phyloP scores from a whole-genome alignment of 805 yeast genomes.

The Starmera dryadoides region DNA sequence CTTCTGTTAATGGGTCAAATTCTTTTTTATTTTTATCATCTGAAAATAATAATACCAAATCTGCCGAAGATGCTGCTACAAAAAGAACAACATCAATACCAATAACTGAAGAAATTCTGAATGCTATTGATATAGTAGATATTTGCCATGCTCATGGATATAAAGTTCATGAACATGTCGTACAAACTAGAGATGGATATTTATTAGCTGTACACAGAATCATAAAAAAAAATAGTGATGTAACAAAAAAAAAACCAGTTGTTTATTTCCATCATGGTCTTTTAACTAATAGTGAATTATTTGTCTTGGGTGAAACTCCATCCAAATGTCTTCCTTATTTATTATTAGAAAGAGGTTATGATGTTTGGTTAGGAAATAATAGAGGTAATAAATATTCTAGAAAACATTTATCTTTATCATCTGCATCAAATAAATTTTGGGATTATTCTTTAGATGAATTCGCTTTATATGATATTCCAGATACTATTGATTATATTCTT shows the following conservation, averaged over 20 bases:
- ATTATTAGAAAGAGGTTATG: conserved; percentile 76
- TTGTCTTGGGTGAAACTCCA: conserved; percentile 37
- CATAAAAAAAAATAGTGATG: conserved; percentile 1
- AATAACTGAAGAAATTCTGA: conserved; percentile 8
- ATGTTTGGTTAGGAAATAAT: conserved; percentile 92
- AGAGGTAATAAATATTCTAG: conserved; percentile 85
- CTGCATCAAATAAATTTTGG: conserved; percentile 57
- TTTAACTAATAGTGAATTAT: conserved; percentile 66
- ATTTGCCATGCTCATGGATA: conserved; percentile 59
- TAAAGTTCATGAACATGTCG: conserved; percentile 56
- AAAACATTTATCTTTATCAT: conserved; percentile 16
- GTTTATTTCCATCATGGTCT: conserved; percentile 82
- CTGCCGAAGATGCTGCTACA: neutral
- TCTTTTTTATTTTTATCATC: neutral
- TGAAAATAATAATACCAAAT: no score
- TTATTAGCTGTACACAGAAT: conserved; percentile 61
- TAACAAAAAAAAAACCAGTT: conserved; percentile 26
- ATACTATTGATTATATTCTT: conserved; percentile 68
- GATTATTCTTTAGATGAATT: conserved; percentile 87
- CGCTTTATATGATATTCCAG: conserved; percentile 86
- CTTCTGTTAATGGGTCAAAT: neutral
- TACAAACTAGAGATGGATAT: conserved; percentile 64
- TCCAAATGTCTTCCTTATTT: conserved; percentile 56
- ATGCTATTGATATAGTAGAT: conserved; percentile 33
- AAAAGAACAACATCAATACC: neutral